Base-by-base conservation (phyloP, 1,139 yeast genomes). In the Hemisphaericaspora lyxosophila region DNA sequence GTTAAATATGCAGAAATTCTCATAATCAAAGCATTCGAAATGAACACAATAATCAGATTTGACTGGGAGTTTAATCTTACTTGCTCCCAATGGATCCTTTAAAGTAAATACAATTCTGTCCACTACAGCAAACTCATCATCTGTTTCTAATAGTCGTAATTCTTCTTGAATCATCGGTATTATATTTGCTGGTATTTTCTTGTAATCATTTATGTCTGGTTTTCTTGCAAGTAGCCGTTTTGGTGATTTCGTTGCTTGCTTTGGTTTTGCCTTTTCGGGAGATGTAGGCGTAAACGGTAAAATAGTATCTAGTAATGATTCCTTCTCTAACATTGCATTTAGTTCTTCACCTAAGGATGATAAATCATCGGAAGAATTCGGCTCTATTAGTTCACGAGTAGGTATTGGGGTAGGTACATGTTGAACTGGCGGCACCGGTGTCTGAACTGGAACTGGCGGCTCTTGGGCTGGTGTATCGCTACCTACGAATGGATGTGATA, bases 1-100 rank as follows among this genome's bases (percentile, higher is more conserved):
- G 46, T 68, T 64, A 46, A 67, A 67, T 9, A 58, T 40, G 49
- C 77, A 71, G 42, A 71, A 71, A 38, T 58, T 66, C 11, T 68
- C 70, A 44, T 64, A 69, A 45, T 71, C 77, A 53, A 71, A 71
- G 49, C 77, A 70, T 50, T 70, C 76, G 45, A 71, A 70, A 48
- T 71, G 77, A 23, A 49, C 48, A 45, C 77, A 71, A 2, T 46
- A 43, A 8, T 49, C 44, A 3, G 75, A 60, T 46, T 68, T 70
- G 2, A 71, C 69, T 1, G 77, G 77, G 7, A 70, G 50, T 27
- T 53, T 48, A 30, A 71, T 69, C 39, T 61, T 64, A 29, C 67
- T 60, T 20, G 70, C 69, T 16, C 67, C 57, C 15, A 63, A 47
- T 5, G 68, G 69, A 42, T 63, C 69, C 39, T 61, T 48, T 15